A percentile compares a stretch with the other conserved stretches of the same genome.
Conservation (phyloP, 2,329 filamentous ascomycete genomes). For the Alternaria viburni region DNA sequence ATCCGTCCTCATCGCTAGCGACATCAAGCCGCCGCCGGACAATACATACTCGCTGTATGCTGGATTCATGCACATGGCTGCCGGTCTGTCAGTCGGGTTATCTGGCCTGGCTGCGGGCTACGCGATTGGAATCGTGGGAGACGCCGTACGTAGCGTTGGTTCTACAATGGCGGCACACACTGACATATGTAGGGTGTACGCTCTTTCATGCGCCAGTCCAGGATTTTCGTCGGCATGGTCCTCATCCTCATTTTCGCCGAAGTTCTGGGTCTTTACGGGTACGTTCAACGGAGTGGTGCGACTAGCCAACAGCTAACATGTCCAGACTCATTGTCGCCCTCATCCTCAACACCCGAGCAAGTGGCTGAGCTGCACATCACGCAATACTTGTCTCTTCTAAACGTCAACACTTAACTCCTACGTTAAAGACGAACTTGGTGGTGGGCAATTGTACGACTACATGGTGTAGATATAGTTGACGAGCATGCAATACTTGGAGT, state of each 20-base stretch:
- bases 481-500: constrained; percentile 25
- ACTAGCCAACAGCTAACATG: constrained; percentile 16
- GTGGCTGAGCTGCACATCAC: constrained; percentile 52
- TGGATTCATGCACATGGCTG: constrained; percentile 92
- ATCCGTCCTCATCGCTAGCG: constrained; percentile 91
- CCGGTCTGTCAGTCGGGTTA: constrained; percentile 76
- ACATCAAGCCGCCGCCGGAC: constrained; percentile 74
- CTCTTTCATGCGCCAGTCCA: constrained; percentile 93
- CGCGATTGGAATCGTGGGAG: constrained; percentile 93
- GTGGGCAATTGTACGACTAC: constrained; percentile 37
- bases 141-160: constrained; percentile 66
- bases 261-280: constrained; percentile 96
- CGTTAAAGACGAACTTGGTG: neutral
- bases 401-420: neutral
- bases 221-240: constrained; percentile 98
- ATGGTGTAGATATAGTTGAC: constrained; percentile 28
- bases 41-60: constrained; percentile 82
- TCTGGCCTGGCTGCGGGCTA: constrained; percentile 50
- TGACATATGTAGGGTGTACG: constrained; percentile 69
- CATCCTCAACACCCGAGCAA: constrained; percentile 88
- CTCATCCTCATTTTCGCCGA: constrained; percentile 98
- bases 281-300: constrained; percentile 43
- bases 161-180: neutral
- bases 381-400: neutral
- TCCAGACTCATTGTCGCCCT: constrained; percentile 86